A percentile compares a stretch with the other conserved stretches of the same genome.
Conservation (phyloP, 306 rosid genomes). For the Purshia tridentata region DNA sequence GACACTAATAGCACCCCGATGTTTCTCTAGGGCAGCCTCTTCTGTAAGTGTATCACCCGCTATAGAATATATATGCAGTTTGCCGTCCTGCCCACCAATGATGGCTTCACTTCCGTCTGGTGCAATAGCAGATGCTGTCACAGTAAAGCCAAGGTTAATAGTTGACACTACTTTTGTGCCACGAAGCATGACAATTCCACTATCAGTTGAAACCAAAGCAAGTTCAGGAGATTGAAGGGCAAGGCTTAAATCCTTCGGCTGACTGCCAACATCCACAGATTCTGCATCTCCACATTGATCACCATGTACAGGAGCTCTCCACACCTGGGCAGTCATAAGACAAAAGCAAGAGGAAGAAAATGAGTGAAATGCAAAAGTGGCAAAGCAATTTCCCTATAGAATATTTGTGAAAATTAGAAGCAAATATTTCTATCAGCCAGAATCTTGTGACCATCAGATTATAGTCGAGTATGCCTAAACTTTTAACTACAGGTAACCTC, state of each 20-base stretch:
- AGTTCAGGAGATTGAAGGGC: slow-evolving; percentile 81
- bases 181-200: slow-evolving; percentile 77
- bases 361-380: neutral
- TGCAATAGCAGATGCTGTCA: slow-evolving; percentile 75
- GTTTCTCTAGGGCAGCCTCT: slow-evolving; percentile 87
- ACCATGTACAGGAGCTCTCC: slow-evolving; percentile 61
- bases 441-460: neutral
- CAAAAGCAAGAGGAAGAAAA: slow-evolving; percentile 19
- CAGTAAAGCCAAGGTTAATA: slow-evolving; percentile 77
- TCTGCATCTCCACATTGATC: slow-evolving; percentile 82
- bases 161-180: slow-evolving; percentile 76
- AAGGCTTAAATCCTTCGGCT: slow-evolving; percentile 84
- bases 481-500: neutral
- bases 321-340: slow-evolving; percentile 46
- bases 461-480: neutral
- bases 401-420: neutral
- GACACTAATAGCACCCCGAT: slow-evolving; percentile 84
- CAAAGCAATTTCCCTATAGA: neutral
- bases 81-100: slow-evolving; percentile 91
- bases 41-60: slow-evolving; percentile 70
- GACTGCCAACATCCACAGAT: slow-evolving; percentile 86
- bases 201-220: slow-evolving; percentile 73
- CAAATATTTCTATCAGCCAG: neutral
- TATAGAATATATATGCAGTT: slow-evolving; percentile 70
- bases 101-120: slow-evolving; percentile 97